Evolutionary conservation across 2,329 filamentous ascomycete genomes (phyloP).

Genomic region (Thielaviopsis ethacetica): DNA sequence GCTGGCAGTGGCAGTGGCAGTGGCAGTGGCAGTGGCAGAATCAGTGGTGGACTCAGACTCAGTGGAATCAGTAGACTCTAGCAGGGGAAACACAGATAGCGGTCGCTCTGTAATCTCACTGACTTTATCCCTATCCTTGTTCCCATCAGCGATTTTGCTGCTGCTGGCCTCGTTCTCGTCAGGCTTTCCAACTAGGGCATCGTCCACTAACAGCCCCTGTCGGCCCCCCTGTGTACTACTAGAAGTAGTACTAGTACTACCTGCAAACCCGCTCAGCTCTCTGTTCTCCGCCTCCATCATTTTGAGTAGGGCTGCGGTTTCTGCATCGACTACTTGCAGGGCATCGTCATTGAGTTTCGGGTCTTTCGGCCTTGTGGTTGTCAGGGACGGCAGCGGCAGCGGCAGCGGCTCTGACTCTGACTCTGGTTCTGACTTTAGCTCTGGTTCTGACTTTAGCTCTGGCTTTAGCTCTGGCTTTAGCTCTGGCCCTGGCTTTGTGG

Average conservation of each 20-base stretch:
- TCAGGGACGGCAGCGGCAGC: no score
- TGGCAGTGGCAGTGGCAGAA: not conserved
- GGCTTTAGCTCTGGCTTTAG: no score
- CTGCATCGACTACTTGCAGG: not conserved
- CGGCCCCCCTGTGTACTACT: not conserved
- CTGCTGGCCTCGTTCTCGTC: not conserved
- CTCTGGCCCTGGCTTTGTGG: no score
- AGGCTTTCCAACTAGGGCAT: not conserved
- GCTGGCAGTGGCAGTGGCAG: not conserved
- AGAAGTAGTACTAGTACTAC: no score
- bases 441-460: no score
- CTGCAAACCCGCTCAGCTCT: not conserved
- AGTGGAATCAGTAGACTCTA: not conserved
- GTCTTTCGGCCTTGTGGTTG: no score
- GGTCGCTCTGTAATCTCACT: not conserved
- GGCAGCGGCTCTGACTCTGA: not conserved
- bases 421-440: no score
- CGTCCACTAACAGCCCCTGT: not conserved
- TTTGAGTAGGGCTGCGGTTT: not conserved
- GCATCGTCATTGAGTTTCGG: no score
- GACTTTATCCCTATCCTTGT: not conserved
- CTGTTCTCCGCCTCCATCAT: not conserved
- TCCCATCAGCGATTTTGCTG: not conserved
- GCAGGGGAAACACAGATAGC: not conserved
- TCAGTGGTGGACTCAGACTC: slow-evolving; percentile 13